Conservation (phyloP, 2,329 filamentous ascomycete genomes). For the Pestalotiopsis sp. region DNA sequence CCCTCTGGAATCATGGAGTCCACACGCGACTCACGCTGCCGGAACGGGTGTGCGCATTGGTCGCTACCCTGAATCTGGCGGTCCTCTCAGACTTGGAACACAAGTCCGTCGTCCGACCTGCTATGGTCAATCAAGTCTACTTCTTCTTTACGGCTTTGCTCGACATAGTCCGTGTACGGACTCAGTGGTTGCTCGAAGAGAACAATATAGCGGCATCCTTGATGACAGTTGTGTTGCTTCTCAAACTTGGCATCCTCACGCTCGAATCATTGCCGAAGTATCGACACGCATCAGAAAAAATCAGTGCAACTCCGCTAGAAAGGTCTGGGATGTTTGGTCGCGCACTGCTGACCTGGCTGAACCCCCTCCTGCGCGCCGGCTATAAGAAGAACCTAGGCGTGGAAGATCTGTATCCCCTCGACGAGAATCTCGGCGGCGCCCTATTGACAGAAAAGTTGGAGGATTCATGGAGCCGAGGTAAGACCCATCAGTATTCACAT, state of each 20-base stretch:
- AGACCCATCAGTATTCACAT: background rate
- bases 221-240: background rate
- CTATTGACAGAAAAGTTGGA: background rate
- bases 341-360: slow-evolving; percentile 4
- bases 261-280: slow-evolving; percentile 4
- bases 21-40: background rate
- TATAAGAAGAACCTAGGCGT: background rate
- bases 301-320: background rate
- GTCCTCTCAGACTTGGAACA: slow-evolving; percentile 3
- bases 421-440: background rate
- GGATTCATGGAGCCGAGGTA: background rate
- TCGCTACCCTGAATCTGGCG: background rate
- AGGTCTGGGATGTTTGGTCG: slow-evolving; percentile 10
- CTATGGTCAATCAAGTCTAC: background rate
- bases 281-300: background rate
- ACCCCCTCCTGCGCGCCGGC: slow-evolving; percentile 1
- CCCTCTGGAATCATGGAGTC: slow-evolving; percentile 2
- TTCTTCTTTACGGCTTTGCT: slow-evolving; percentile 5
- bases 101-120: background rate
- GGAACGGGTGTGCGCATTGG: background rate
- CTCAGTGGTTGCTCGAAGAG: slow-evolving; percentile 4
- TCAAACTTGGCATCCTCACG: slow-evolving; percentile 1
- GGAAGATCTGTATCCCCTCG: background rate
- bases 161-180: background rate
- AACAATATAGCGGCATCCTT: background rate